Percentiles rank a stretch among this genome's conserved stretches.
phyloP scores from a whole-genome alignment of 2,329 filamentous ascomycete genomes.

The Penicillium sp. region DNA sequence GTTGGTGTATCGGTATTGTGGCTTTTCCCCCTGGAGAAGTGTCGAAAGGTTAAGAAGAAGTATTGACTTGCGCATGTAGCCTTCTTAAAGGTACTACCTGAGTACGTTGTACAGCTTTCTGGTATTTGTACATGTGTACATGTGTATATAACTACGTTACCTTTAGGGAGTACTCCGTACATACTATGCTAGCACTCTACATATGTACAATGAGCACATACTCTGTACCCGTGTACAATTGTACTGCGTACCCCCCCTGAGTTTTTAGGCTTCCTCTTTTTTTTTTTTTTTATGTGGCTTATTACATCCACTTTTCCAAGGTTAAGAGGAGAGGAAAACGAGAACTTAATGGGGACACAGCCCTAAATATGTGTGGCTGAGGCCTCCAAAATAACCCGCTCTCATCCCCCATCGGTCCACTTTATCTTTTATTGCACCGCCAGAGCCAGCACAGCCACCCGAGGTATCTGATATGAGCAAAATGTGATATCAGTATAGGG shows the following conservation, averaged over 20 bases:
- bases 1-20: constrained; percentile 6
- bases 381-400: background rate
- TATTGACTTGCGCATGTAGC: background rate
- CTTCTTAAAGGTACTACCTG: background rate
- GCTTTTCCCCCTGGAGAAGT: background rate
- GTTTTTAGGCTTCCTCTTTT: constrained; percentile 7
- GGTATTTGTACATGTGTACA: background rate
- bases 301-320: background rate
- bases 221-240: background rate
- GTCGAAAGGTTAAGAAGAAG: background rate
- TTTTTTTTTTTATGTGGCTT: constrained; percentile 1
- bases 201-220: background rate
- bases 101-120: background rate
- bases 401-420: constrained; percentile 1
- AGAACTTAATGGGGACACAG: background rate
- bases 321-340: background rate
- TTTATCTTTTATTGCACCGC: background rate
- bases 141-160: background rate
- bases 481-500: background rate
- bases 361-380: constrained; percentile 7
- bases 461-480: constrained; percentile 4
- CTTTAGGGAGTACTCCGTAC: background rate
- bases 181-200: background rate
- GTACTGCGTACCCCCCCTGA: constrained; percentile 1
- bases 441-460: constrained; percentile 2